These are phyloP conservation scores for Globisporangium echinulatum DNA, from an alignment of 352 stramenopile species.

Conservation along the genomic window DNA sequence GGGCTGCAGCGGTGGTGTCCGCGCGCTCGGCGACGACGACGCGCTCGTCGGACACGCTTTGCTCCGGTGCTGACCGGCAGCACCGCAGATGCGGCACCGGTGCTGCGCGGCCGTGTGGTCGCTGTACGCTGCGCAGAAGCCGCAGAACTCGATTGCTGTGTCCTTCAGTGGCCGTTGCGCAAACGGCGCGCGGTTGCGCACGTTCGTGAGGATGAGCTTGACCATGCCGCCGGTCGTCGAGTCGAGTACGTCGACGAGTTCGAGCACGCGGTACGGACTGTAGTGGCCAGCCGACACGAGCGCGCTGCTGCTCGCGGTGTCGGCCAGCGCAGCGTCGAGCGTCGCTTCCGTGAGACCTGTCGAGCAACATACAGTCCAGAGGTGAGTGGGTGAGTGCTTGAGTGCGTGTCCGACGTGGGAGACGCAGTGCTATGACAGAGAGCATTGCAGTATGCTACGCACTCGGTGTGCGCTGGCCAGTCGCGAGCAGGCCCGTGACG, in stretches of 20 bases:
- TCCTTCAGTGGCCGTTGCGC: conserved; percentile 20
- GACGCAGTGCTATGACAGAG: no score
- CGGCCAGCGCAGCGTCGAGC: not conserved
- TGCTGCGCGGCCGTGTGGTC: conserved; percentile 60
- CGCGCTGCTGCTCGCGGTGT: not conserved
- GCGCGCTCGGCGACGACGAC: conserved; percentile 17
- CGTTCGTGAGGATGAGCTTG: conserved; percentile 64
- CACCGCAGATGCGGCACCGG: conserved; percentile 54
- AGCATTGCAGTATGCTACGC: not conserved
- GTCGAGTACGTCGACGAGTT: conserved; percentile 73
- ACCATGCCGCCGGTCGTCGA: conserved; percentile 71
- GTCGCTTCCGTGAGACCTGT: not conserved
- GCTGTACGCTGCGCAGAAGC: conserved; percentile 62
- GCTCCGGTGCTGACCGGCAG: conserved; percentile 54
- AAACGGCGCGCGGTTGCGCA: conserved; percentile 42
- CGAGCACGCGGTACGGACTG: conserved; percentile 57
- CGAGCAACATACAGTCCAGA: no score
- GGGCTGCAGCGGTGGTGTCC: conserved; percentile 4
- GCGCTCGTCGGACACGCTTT: conserved; percentile 30
- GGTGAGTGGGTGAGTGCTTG: no score
- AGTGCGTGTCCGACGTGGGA: not conserved
- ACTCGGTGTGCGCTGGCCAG: conserved; percentile 6
- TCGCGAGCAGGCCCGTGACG: conserved; percentile 12
- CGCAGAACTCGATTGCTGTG: conserved; percentile 55
- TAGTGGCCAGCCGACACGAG: conserved; percentile 18